Evolutionary conservation across 169 alveolate species (phyloP), one percentile per base, ranked within the genome.

Genomic region (Neospora caninum): DNA sequence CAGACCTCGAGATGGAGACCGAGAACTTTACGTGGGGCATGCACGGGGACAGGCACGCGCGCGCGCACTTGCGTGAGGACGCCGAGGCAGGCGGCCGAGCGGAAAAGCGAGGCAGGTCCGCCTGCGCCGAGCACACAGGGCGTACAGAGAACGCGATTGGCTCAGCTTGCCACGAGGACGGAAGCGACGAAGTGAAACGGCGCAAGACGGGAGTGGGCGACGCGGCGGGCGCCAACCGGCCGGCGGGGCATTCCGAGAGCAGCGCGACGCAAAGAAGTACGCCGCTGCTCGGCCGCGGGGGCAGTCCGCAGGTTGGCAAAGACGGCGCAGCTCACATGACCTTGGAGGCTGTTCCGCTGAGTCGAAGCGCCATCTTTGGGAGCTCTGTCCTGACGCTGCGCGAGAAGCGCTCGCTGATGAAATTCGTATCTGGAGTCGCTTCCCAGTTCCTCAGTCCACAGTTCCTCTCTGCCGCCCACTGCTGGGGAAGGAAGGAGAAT

Each of bases 371-470:
- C 73, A 94, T 94, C 54, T 94, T 94, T 87, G 38, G 42, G 38
- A 64, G 83, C n/a, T 64, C 80, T 34, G 45, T 38, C 22, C 54
- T 94, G 38, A 45, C 58, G 34, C 80, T 94, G 9, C 82, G 29
- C n/a, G 96, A 94, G 58, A 94, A 94, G 73, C 88, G 96, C 18
- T 18, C 39, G 69, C 80, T 94, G 58, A 94, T 94, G 96, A 94
- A 91, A 67, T 91, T 94, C 70, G 42, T 94, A 10, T 38, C 92
- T 43, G 36, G 67, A 7, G 89, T 82, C 41, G 89, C 89, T 18
- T 7, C 89, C n/a, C 89, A 18, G 34, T 41, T 29, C 38, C 64
- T 82, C 41, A 82, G 67, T 42, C 53, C 53, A 9, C 67, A 42
- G 89, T 82, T 82, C 38, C 67, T 82, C 38, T 82, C 89, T 43